phyloP scores from a whole-genome alignment of 495 filamentous ascomycete genomes.

The Terfezia claveryi region DNA sequence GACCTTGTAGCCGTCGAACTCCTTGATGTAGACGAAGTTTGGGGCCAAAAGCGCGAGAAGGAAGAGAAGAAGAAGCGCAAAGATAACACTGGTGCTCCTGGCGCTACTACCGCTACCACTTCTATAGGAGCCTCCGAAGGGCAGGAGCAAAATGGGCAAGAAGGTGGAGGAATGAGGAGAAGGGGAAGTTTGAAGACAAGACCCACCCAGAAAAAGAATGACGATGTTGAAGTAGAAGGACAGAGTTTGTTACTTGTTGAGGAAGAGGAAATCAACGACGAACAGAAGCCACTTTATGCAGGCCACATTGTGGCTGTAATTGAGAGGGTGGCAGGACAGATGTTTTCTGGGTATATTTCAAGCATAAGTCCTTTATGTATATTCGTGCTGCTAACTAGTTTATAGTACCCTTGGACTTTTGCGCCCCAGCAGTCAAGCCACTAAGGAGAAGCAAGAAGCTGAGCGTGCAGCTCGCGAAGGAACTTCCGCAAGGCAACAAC shows the following conservation, averaged over 20 bases:
- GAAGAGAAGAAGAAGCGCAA: constrained; percentile 99
- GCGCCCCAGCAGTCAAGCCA: constrained; percentile 92
- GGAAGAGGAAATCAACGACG: constrained; percentile 96
- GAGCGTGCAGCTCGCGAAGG: constrained; percentile 85
- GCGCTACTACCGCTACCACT: constrained; percentile 48
- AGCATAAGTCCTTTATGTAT: not conserved
- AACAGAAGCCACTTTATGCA: constrained; percentile 90
- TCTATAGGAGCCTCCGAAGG: constrained; percentile 43
- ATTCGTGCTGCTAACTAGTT: constrained; percentile 1
- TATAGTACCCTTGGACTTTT: constrained; percentile 60
- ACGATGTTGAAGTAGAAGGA: constrained; percentile 95
- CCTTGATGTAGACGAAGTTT: constrained; percentile 94
- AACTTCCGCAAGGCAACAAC: constrained; percentile 42
- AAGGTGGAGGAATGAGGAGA: constrained; percentile 64
- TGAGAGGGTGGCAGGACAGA: constrained; percentile 88
- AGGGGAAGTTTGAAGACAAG: constrained; percentile 88
- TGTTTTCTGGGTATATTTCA: constrained; percentile 71
- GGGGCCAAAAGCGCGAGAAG: constrained; percentile 95
- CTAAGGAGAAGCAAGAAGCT: constrained; percentile 98
- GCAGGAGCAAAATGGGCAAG: constrained; percentile 31
- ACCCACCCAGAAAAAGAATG: constrained; percentile 98
- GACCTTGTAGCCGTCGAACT: constrained; percentile 91
- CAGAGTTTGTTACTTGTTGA: constrained; percentile 92
- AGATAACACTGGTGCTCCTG: constrained; percentile 82
- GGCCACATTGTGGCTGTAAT: constrained; percentile 94